These are phyloP conservation scores for Vitis amurensis DNA, from an alignment of 164 flowering plant species.

Conservation along the genomic window DNA sequence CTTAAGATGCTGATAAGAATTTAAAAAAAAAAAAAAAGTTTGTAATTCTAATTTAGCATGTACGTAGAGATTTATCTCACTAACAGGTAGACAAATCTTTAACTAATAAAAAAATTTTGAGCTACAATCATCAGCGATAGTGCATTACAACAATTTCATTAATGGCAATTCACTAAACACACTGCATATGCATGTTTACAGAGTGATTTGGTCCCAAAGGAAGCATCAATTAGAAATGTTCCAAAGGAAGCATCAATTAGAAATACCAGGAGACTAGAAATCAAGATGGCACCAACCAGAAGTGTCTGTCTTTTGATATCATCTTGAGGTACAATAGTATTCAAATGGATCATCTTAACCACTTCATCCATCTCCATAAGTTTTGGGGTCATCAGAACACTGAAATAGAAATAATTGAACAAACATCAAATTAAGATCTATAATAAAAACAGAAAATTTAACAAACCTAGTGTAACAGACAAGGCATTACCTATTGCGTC, in stretches of 20 bases:
- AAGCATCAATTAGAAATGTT: neutral
- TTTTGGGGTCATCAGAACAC: slow-evolving; percentile 78
- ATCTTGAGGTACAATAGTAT: slow-evolving; percentile 24
- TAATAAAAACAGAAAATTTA: neutral
- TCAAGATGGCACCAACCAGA: slow-evolving; percentile 63
- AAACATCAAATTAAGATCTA: slow-evolving; percentile 11
- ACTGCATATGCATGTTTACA: too few relatives aligned
- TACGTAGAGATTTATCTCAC: neutral
- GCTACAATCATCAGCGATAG: too few relatives aligned
- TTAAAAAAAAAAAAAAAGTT: too few relatives aligned
- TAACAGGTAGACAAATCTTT: neutral
- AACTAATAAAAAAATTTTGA: too few relatives aligned
- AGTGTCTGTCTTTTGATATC: slow-evolving; percentile 48
- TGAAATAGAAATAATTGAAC: slow-evolving; percentile 28
- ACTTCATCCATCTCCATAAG: slow-evolving; percentile 94
- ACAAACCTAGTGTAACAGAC: neutral
- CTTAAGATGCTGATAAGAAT: too few relatives aligned
- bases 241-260: neutral
- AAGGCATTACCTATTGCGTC: slow-evolving; percentile 69
- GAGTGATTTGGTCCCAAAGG: neutral
- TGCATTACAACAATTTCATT: too few relatives aligned
- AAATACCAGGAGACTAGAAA: slow-evolving; percentile 6
- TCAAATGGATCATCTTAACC: slow-evolving; percentile 62
- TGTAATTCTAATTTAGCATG: neutral
- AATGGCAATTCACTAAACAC: too few relatives aligned